Percentiles rank a stretch among this genome's conserved stretches.
These are phyloP conservation scores for Apiotrichum akiyoshidainum DNA, from an alignment of 1,284 basidiomycete genomes.

Conservation along the genomic window DNA sequence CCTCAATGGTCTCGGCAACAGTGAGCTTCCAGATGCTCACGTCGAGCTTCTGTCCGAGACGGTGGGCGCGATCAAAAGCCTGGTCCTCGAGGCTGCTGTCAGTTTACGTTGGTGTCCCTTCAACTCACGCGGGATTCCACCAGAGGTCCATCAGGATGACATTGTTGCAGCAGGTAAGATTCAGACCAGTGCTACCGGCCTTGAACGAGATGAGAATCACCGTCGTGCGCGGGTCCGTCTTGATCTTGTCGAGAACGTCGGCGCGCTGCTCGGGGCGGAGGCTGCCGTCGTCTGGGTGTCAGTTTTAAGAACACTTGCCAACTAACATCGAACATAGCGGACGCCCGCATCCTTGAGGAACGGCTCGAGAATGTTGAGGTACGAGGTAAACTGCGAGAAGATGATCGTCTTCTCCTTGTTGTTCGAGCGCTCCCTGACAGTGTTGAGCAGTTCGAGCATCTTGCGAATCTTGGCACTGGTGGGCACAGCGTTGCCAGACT, in stretches of 20 bases:
- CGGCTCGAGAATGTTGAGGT: slow-evolving; percentile 81
- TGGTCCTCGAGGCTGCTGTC: slow-evolving; percentile 64
- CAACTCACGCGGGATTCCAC: slow-evolving; percentile 75
- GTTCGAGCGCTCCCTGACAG: slow-evolving; percentile 63
- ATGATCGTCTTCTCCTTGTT: slow-evolving; percentile 79
- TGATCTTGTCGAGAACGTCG: slow-evolving; percentile 69
- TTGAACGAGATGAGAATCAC: slow-evolving; percentile 96
- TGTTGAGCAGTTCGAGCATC: slow-evolving; percentile 68
- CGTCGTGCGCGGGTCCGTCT: slow-evolving; percentile 57
- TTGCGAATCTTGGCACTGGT: slow-evolving; percentile 84
- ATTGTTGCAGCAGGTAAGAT: slow-evolving; percentile 90
- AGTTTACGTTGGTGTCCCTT: not conserved
- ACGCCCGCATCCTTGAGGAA: slow-evolving; percentile 68
- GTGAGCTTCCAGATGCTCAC: slow-evolving; percentile 94
- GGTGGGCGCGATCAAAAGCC: slow-evolving; percentile 89
- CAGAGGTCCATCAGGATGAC: slow-evolving; percentile 90
- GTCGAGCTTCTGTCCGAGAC: slow-evolving; percentile 75
- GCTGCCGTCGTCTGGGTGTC: slow-evolving; percentile 70
- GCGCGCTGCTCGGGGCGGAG: slow-evolving; percentile 77
- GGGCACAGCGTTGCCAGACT: slow-evolving; percentile 48
- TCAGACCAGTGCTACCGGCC: slow-evolving; percentile 79
- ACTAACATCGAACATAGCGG: slow-evolving; percentile 77
- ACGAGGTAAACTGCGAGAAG: slow-evolving; percentile 72
- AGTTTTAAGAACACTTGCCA: not conserved
- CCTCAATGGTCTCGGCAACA: slow-evolving; percentile 82